phyloP scores from a whole-genome alignment of 2,329 filamentous ascomycete genomes.

The Fusarium sp. region DNA sequence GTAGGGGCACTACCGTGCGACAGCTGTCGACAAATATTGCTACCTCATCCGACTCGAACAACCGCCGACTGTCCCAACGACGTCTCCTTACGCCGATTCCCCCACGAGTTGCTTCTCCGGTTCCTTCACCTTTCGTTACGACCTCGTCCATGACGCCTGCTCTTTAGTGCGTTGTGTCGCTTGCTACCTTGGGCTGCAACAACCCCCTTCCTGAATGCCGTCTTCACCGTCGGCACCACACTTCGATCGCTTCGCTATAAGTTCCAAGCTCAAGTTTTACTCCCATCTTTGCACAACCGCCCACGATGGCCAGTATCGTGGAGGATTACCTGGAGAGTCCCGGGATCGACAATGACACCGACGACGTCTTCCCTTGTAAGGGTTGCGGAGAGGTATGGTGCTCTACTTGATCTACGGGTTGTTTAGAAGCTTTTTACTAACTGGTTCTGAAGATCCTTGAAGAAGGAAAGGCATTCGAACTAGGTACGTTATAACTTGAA shows the following conservation, averaged over 20 bases:
- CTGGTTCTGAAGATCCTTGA: conserved; percentile 81
- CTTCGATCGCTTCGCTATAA: conserved; percentile 28
- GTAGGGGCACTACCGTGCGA: conserved; percentile 44
- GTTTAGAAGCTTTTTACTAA: conserved; percentile 35
- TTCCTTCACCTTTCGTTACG: conserved; percentile 22
- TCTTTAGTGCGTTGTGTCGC: conserved; percentile 41
- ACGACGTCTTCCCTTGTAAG: conserved; percentile 92
- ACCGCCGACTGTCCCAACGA: conserved; percentile 32
- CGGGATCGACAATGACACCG: conserved; percentile 79
- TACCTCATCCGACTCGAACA: conserved; percentile 27
- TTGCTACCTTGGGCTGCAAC: conserved; percentile 43
- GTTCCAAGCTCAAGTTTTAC: conserved; percentile 18
- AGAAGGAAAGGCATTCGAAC: conserved; percentile 97
- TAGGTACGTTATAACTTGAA: conserved; percentile 74
- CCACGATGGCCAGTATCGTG: conserved; percentile 65
- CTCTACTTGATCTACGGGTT: conserved; percentile 1
- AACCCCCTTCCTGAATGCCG: conserved; percentile 40
- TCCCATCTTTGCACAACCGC: conserved; percentile 27
- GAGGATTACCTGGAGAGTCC: conserved; percentile 75
- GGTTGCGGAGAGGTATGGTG: conserved; percentile 86
- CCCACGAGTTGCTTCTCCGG: conserved; percentile 24
- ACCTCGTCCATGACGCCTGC: conserved; percentile 46
- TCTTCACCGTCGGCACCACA: conserved; percentile 28
- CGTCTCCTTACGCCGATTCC: conserved; percentile 30
- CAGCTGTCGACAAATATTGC: conserved; percentile 35